phyloP scores from a whole-genome alignment of 768 basidiomycete species.

The Rhizopogon sp. region DNA sequence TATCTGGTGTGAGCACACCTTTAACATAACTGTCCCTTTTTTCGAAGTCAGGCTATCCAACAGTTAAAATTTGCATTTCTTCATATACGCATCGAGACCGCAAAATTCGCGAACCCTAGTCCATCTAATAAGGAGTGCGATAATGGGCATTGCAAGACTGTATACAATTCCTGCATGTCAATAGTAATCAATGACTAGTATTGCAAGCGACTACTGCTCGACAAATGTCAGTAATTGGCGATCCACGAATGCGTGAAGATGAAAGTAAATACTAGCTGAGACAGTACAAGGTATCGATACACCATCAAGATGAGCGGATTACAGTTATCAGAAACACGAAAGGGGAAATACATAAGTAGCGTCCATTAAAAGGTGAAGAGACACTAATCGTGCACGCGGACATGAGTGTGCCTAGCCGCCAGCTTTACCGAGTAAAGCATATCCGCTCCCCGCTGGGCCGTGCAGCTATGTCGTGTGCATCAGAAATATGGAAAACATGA shows the following conservation, averaged over 20 bases:
- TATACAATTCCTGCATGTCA: too few relatives aligned
- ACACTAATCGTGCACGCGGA: too few relatives aligned
- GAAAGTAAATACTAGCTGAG: neutral
- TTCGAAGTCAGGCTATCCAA: too few relatives aligned
- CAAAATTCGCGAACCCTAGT: too few relatives aligned
- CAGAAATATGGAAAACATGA: neutral
- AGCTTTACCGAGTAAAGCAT: constrained; percentile 59
- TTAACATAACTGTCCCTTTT: constrained; percentile 33
- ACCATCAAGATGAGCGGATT: neutral
- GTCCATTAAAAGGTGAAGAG: neutral
- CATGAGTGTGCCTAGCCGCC: constrained; percentile 29
- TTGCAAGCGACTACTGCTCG: neutral
- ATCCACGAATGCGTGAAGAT: neutral
- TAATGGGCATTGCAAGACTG: too few relatives aligned
- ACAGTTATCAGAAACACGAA: neutral
- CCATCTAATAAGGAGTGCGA: too few relatives aligned
- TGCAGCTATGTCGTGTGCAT: constrained; percentile 41
- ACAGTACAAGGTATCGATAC: neutral
- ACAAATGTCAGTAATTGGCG: neutral
- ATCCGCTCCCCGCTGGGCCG: constrained; percentile 70
- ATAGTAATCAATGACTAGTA: neutral
- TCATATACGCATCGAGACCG: too few relatives aligned
- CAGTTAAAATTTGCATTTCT: too few relatives aligned
- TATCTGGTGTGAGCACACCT: constrained; percentile 96
- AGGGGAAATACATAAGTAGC: neutral